Evolutionary conservation across 345 rosid species (phyloP).

Genomic region (Isatis tinctoria): DNA sequence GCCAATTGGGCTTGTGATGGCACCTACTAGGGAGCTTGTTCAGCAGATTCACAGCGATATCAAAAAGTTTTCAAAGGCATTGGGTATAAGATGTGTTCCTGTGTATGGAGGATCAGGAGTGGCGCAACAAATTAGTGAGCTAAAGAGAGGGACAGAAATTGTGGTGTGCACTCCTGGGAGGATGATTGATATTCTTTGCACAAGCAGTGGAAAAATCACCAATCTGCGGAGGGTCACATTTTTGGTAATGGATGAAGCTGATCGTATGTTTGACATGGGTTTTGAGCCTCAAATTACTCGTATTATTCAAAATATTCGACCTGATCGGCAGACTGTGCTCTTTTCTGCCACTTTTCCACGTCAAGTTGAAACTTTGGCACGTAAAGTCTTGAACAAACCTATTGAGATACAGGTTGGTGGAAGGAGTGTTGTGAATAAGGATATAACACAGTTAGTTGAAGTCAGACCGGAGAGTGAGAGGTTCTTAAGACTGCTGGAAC

Average conservation of each 20-base stretch:
- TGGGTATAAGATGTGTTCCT: constrained; percentile 84
- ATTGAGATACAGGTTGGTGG: constrained; percentile 94
- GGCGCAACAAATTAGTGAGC: constrained; percentile 95
- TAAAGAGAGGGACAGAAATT: constrained; percentile 92
- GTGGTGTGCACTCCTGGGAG: constrained; percentile 98
- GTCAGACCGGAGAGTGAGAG: constrained; percentile 88
- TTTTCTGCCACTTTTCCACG: constrained; percentile 98
- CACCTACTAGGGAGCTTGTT: constrained; percentile 98
- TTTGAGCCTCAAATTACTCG: constrained; percentile 94
- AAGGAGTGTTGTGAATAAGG: constrained; percentile 96
- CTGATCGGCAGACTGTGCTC: constrained; percentile 90
- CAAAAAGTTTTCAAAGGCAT: constrained; percentile 67
- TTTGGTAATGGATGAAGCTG: constrained; percentile 97
- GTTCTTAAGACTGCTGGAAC: constrained; percentile 77
- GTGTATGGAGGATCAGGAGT: constrained; percentile 98
- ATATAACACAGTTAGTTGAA: constrained; percentile 86
- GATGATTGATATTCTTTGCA: constrained; percentile 96
- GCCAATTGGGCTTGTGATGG: constrained; percentile 94
- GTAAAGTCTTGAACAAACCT: constrained; percentile 78
- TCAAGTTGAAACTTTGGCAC: constrained; percentile 93
- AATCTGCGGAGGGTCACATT: constrained; percentile 83
- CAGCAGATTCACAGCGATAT: constrained; percentile 96
- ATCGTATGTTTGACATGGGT: constrained; percentile 99
- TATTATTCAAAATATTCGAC: constrained; percentile 91
- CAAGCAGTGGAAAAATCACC: constrained; percentile 87